Percentiles rank a stretch among this genome's conserved stretches.
Evolutionary conservation across 441 rosid genomes (phyloP).

Genomic region (Adansonia madagascariensis): DNA sequence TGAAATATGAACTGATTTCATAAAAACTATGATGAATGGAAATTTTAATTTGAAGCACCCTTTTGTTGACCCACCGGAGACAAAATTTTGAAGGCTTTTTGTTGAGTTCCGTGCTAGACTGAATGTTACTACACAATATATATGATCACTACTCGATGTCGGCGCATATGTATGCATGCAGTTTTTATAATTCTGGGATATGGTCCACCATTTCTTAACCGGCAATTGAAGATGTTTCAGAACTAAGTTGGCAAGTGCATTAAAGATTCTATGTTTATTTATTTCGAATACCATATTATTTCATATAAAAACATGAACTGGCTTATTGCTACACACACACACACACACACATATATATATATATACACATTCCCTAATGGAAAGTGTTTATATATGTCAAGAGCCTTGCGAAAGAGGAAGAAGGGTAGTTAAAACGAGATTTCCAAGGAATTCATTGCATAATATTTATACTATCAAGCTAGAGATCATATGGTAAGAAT

Average conservation of each 20-base stretch:
- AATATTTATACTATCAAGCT: background rate
- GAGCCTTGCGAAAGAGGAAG: background rate
- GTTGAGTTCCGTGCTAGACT: constrained; percentile 13
- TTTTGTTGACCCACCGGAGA: background rate
- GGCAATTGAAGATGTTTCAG: background rate
- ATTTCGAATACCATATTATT: background rate
- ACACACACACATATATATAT: background rate
- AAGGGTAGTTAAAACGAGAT: background rate
- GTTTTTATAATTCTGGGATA: background rate
- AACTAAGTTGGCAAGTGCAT: background rate
- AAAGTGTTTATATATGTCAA: background rate
- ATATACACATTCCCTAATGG: background rate
- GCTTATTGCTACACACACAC: background rate
- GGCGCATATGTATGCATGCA: constrained; percentile 8
- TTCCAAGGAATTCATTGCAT: background rate
- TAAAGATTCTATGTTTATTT: background rate
- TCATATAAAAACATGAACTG: background rate
- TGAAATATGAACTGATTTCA: background rate
- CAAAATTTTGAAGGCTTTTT: background rate
- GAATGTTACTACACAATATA: background rate
- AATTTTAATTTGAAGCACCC: background rate
- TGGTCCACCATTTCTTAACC: constrained; percentile 9
- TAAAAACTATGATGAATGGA: background rate
- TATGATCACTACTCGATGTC: background rate
- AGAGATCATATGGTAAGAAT: background rate